Evolutionary conservation across 2,329 filamentous ascomycete species (phyloP).

Genomic region (Acrodontium crateriforme): DNA sequence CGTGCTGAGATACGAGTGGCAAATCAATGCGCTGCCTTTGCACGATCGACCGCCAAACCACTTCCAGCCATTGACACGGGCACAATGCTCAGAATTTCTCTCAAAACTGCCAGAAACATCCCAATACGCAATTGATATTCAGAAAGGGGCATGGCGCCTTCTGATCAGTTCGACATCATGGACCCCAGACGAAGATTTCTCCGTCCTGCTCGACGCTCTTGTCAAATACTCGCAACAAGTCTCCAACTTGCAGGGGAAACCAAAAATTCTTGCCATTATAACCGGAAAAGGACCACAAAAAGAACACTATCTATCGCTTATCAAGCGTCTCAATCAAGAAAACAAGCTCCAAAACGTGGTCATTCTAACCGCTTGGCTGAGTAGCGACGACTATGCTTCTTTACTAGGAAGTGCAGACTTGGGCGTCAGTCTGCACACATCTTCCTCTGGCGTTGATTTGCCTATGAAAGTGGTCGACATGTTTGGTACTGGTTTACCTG

Average conservation of each 20-base stretch:
- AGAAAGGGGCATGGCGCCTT: slow-evolving; percentile 41
- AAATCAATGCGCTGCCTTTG: slow-evolving; percentile 49
- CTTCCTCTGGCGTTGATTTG: slow-evolving; percentile 84
- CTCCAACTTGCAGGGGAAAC: slow-evolving; percentile 33
- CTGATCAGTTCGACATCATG: slow-evolving; percentile 91
- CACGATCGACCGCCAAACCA: slow-evolving; percentile 77
- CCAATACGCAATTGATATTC: slow-evolving; percentile 38
- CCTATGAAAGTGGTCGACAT: slow-evolving; percentile 99
- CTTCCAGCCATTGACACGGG: slow-evolving; percentile 54
- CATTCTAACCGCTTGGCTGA: slow-evolving; percentile 74
- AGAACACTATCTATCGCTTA: slow-evolving; percentile 54
- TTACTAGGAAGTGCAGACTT: slow-evolving; percentile 77
- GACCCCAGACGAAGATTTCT: slow-evolving; percentile 95
- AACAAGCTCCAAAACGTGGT: slow-evolving; percentile 56
- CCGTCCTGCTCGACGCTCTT: slow-evolving; percentile 69
- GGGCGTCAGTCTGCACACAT: slow-evolving; percentile 83
- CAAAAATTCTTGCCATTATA: slow-evolving; percentile 71
- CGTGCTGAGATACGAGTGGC: slow-evolving; percentile 55
- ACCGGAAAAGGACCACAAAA: slow-evolving; percentile 88
- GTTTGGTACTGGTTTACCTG: slow-evolving; percentile 88
- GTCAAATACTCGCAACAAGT: slow-evolving; percentile 48
- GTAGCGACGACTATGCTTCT: slow-evolving; percentile 67
- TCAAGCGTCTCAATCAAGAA: slow-evolving; percentile 45
- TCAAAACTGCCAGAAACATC: slow-evolving; percentile 50
- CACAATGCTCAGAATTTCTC: slow-evolving; percentile 47